A percentile compares a stretch with the other conserved stretches of the same genome.
phyloP scores from a whole-genome alignment of 305 asterid species.

The Fraxinus angustifolia region DNA sequence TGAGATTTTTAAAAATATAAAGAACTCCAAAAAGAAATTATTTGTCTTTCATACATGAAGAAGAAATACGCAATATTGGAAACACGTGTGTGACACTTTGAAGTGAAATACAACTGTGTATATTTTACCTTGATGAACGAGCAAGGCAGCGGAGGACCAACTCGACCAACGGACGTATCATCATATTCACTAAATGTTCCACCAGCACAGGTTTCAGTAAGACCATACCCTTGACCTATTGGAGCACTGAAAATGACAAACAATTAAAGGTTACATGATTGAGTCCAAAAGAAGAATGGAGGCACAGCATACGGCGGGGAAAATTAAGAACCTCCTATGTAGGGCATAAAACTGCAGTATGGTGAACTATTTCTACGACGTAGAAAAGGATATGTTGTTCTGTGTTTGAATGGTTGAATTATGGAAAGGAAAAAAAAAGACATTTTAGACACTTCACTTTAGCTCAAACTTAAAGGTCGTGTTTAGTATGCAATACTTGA shows the following conservation, averaged over 20 bases:
- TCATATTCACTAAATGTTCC: constrained; percentile 93
- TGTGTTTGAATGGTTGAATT: not conserved
- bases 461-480: not conserved
- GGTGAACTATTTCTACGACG: not conserved
- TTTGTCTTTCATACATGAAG: not conserved
- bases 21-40: not conserved
- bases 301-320: too few species aligned
- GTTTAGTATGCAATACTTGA: too few species aligned
- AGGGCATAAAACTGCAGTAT: not conserved
- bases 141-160: constrained; percentile 91
- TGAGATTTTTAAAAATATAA: not conserved
- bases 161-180: constrained; percentile 95
- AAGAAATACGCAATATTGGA: not conserved
- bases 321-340: not conserved
- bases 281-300: not conserved
- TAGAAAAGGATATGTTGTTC: not conserved
- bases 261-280: not conserved
- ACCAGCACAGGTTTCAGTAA: constrained; percentile 97
- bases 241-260: constrained; percentile 61
- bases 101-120: constrained; percentile 3
- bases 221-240: constrained; percentile 98
- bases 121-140: constrained; percentile 71
- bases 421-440: not conserved
- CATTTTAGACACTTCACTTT: not conserved
- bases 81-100: not conserved